A percentile compares a stretch with the other conserved stretches of the same genome.
Evolutionary conservation across 768 basidiomycete genomes (phyloP).

Genomic region (Boletus subcaerulescens): DNA sequence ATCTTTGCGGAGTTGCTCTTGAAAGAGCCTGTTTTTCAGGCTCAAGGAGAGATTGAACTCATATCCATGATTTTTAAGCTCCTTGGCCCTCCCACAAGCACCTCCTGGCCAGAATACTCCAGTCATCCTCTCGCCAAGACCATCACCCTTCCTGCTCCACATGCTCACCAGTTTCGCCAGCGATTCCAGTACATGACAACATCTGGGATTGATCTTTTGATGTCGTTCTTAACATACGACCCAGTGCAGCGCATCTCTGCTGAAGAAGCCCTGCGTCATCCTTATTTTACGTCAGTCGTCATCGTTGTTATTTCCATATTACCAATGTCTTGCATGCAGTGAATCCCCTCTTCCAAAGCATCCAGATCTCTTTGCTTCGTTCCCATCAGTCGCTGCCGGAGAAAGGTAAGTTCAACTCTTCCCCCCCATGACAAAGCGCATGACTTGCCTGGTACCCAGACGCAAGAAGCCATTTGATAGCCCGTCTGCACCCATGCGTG

Average conservation of each 20-base stretch:
- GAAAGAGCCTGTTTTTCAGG: constrained; percentile 96
- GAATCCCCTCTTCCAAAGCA: constrained; percentile 96
- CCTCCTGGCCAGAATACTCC: constrained; percentile 83
- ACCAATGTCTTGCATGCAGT: constrained; percentile 37
- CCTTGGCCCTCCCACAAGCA: constrained; percentile 85
- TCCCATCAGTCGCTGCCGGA: constrained; percentile 94
- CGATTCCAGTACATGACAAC: constrained; percentile 83
- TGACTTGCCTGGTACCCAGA: constrained; percentile 38
- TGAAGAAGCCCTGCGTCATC: constrained; percentile 85
- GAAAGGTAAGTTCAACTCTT: constrained; percentile 63
- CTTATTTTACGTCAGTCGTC: constrained; percentile 73
- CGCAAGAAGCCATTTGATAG: constrained; percentile 75
- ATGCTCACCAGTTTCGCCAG: constrained; percentile 73
- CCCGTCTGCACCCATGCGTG: constrained; percentile 76
- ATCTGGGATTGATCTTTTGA: constrained; percentile 81
- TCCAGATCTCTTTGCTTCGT: constrained; percentile 91
- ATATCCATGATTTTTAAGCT: constrained; percentile 93
- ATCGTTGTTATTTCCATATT: not conserved
- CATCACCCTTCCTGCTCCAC: constrained; percentile 70
- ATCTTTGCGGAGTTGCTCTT: constrained; percentile 96
- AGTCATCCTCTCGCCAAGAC: constrained; percentile 79
- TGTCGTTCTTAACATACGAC: constrained; percentile 83
- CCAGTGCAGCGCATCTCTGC: constrained; percentile 84
- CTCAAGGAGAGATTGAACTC: constrained; percentile 92
- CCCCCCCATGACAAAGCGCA: not conserved